Percentiles rank a stretch among this genome's conserved stretches.
phyloP scores from a whole-genome alignment of 2,329 filamentous ascomycete genomes.

The Talaromyces pinophilus region DNA sequence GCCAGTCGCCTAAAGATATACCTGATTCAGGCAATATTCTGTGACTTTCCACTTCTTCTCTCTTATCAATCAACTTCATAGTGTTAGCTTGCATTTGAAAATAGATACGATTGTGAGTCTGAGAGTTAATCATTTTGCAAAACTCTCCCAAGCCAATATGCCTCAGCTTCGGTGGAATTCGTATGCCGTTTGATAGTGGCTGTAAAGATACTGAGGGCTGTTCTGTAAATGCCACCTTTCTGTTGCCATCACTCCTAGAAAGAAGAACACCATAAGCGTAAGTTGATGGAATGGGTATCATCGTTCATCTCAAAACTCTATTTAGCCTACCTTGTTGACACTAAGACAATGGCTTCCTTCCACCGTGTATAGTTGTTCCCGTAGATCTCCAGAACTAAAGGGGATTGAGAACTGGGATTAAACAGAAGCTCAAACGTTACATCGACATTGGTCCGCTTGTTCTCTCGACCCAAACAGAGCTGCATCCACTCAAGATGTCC shows the following conservation, averaged over 20 bases:
- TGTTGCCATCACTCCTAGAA: neutral
- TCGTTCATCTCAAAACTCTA: neutral
- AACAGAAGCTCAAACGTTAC: constrained; percentile 10
- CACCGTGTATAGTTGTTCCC: constrained; percentile 5
- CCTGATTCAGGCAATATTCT: neutral
- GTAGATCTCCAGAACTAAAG: neutral
- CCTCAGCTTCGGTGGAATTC: neutral
- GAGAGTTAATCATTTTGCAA: constrained; percentile 2
- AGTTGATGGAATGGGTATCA: neutral
- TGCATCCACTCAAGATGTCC: constrained; percentile 6
- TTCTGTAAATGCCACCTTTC: neutral
- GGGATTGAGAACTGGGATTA: neutral
- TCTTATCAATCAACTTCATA: neutral
- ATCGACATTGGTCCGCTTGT: neutral
- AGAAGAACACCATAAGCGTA: neutral
- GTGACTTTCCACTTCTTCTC: neutral
- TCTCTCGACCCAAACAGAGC: neutral
- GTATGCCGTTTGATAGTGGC: neutral
- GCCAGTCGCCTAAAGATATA: constrained; percentile 7
- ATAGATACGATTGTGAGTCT: neutral
- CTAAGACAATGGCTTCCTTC: constrained; percentile 9
- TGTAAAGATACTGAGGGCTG: neutral
- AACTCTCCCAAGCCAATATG: constrained; percentile 5
- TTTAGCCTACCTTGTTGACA: constrained; percentile 5
- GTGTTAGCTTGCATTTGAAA: constrained; percentile 11